Evolutionary conservation across 768 basidiomycete species (phyloP).

Genomic region (Tricholoma sp.): DNA sequence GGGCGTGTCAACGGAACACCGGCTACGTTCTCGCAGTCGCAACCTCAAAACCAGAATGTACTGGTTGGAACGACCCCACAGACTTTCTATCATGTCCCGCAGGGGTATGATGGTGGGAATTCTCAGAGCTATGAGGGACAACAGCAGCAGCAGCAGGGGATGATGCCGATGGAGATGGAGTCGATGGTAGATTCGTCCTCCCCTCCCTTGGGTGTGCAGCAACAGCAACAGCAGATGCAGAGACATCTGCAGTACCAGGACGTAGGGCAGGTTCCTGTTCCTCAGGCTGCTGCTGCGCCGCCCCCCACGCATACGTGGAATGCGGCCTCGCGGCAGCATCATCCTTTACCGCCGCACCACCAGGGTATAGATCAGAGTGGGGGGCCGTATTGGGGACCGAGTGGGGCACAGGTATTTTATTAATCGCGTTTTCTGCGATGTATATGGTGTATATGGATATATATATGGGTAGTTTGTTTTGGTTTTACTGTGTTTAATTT

Average conservation of each 20-base stretch:
- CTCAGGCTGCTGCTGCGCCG: too few species aligned
- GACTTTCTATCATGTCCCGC: slow-evolving; percentile 16
- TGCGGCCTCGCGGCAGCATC: slow-evolving; percentile 5
- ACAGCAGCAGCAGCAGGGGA: slow-evolving; percentile 10
- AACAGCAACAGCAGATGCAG: slow-evolving; percentile 16
- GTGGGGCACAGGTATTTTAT: too few species aligned
- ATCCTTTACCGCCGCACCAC: slow-evolving; percentile 1
- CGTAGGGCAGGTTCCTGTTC: neutral
- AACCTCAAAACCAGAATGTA: slow-evolving; percentile 5
- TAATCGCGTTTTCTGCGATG: too few species aligned
- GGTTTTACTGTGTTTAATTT: too few species aligned
- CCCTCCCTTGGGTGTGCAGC: too few species aligned
- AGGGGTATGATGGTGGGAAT: slow-evolving; percentile 13
- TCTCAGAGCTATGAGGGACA: slow-evolving; percentile 6
- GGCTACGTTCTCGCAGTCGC: slow-evolving; percentile 17
- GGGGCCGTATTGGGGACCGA: too few species aligned
- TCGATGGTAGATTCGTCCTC: slow-evolving; percentile 9
- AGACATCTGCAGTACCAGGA: neutral
- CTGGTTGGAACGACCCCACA: slow-evolving; percentile 6
- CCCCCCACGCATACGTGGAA: slow-evolving; percentile 3
- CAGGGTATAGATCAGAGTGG: neutral
- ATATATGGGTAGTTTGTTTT: too few species aligned
- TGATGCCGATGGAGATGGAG: slow-evolving; percentile 17
- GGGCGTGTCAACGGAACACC: slow-evolving; percentile 3
- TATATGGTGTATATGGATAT: too few species aligned